Evolutionary conservation across 345 rosid genomes (phyloP), one percentile per base, ranked within the genome.

Genomic region (Populus alba): DNA sequence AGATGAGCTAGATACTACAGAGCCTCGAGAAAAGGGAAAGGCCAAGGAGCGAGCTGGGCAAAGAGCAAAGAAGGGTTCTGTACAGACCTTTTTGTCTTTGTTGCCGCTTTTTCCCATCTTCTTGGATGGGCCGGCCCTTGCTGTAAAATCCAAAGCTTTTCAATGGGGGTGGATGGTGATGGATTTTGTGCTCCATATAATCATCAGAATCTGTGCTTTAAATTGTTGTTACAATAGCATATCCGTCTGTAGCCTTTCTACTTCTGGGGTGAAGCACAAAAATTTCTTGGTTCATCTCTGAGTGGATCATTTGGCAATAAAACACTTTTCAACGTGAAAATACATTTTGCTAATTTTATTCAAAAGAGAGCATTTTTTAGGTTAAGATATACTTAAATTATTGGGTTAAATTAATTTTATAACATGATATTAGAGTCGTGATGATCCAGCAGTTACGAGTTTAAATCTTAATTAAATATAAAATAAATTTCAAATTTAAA

Each of bases 1-100:
- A 91, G 79, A 86, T 78, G 81, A 59, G 71, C 75, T 80, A 78
- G 89, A 80, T 15, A 53, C 79, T 0, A 84, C 77, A n/a, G 87
- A 87, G 18, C 80, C 74, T 2, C 15, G 33, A 31, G 20, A 10
- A 69, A 38, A 62, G 45, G 51, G 17, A 25, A 17, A 9, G 53
- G 7, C 29, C 47, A 25, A 1, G 20, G 33, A 67, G 16, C 18
- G n/a, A 10, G 57, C 25, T 11, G 17, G 23, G 49, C 35, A 17
- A 2, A n/a, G 23, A 49, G 17, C 4, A 35, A 5, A 12, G 51
- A 8, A 16, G 7, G 11, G 69, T 22, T 53, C 18, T 59, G 38
- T 22, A 2, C 16, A 23, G 25, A 11, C 7, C 51, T 27, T 51
- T 73, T 37, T 43, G 41, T 35, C 39, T 38, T 35, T 10, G n/a